Evolutionary conservation across 352 stramenopile species (phyloP).

Genomic region (Globisporangium spinosum): DNA sequence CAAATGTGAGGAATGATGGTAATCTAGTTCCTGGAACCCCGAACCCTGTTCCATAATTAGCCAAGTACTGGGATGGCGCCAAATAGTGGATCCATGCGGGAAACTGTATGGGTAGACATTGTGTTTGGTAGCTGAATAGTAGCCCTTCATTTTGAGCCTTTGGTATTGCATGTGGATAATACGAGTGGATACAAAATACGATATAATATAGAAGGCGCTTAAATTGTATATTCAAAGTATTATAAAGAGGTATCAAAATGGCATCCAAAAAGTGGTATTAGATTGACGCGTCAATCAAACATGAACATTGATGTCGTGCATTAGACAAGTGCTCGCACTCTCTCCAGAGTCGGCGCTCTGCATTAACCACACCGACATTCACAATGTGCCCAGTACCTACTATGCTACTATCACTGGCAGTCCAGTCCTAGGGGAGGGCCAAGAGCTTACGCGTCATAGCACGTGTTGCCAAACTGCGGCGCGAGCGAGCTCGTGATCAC

Average conservation of each 20-base stretch:
- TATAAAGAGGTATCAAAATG: not conserved
- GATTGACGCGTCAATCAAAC: not conserved
- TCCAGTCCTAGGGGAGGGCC: too few relatives aligned
- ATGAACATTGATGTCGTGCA: not conserved
- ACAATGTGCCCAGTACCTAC: not conserved
- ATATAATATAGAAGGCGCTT: not conserved
- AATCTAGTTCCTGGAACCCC: constrained; percentile 3
- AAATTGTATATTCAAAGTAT: not conserved
- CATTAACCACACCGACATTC: not conserved
- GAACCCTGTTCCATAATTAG: not conserved
- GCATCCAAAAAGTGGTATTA: not conserved
- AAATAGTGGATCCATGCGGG: not conserved
- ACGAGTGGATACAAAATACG: not conserved
- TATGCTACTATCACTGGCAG: not conserved
- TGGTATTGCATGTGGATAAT: too few relatives aligned
- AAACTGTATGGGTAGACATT: too few relatives aligned
- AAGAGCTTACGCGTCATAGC: constrained; percentile 9
- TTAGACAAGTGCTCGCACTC: not conserved
- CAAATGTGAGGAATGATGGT: constrained; percentile 6
- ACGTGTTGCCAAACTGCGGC: constrained; percentile 11
- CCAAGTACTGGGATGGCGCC: not conserved
- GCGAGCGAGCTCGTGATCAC: not conserved
- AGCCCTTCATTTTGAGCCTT: not conserved
- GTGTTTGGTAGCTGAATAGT: not conserved
- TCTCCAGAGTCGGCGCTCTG: not conserved